Conservation (phyloP, 441 rosid species). For the Euphorbia celastroides region DNA sequence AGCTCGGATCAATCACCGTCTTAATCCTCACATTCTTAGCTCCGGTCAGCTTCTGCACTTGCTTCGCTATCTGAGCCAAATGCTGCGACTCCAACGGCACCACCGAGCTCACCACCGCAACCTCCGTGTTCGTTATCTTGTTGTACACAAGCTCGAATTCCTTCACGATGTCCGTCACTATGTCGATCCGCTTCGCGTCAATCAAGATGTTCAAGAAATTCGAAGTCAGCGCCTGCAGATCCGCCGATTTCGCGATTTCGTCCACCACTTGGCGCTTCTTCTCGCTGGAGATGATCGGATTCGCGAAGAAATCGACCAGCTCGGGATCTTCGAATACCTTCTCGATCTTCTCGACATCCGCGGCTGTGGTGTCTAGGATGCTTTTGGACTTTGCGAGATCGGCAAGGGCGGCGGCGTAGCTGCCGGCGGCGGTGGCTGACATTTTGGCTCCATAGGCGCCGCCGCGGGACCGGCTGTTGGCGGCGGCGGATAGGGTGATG, state of each 20-base stretch:
- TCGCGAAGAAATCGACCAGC: conserved; percentile 48
- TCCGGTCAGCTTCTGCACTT: conserved; percentile 81
- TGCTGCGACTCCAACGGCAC: conserved; percentile 72
- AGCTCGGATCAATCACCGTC: conserved; percentile 58
- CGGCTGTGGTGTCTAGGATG: conserved; percentile 51
- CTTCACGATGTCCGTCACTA: conserved; percentile 52
- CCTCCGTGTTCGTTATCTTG: conserved; percentile 54
- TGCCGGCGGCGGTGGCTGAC: conserved; percentile 51
- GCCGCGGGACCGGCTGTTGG: conserved; percentile 24
- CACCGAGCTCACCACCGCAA: conserved; percentile 74
- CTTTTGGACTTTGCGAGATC: conserved; percentile 60
- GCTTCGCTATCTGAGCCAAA: conserved; percentile 81
- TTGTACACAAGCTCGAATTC: conserved; percentile 77
- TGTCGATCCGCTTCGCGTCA: conserved; percentile 54
- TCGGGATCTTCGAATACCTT: conserved; percentile 46
- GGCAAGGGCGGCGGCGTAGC: conserved; percentile 69
- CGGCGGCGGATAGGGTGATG: conserved; percentile 20
- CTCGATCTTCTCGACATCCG: conserved; percentile 72
- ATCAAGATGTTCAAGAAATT: conserved; percentile 64
- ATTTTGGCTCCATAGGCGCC: conserved; percentile 45
- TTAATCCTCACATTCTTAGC: conserved; percentile 82
- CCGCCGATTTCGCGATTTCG: conserved; percentile 41
- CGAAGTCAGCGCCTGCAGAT: conserved; percentile 49
- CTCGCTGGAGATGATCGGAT: conserved; percentile 41
- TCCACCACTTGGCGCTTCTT: conserved; percentile 53